Percentiles rank a stretch among this genome's conserved stretches.
Evolutionary conservation across 2,329 filamentous ascomycete genomes (phyloP).

Genomic region (Tolypocladium inflatum): DNA sequence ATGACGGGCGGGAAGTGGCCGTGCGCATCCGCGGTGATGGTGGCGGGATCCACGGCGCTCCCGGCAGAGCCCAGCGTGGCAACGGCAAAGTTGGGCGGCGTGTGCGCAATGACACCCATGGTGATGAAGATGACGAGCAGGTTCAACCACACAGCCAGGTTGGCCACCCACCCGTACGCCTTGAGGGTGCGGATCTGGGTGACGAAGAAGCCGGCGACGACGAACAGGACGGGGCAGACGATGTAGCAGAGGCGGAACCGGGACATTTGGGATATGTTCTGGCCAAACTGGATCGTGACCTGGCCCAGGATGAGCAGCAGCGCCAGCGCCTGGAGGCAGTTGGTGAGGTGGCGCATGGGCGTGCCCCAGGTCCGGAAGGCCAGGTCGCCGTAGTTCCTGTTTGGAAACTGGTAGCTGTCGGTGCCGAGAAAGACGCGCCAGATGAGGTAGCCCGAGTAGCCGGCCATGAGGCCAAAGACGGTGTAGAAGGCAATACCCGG

Average conservation of each 20-base stretch:
- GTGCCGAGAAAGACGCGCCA: slow-evolving; percentile 32
- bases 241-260: slow-evolving; percentile 41
- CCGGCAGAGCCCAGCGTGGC: slow-evolving; percentile 14
- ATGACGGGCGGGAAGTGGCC: slow-evolving; percentile 28
- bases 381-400: slow-evolving; percentile 36
- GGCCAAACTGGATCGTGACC: slow-evolving; percentile 42
- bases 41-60: slow-evolving; percentile 14
- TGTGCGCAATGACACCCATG: slow-evolving; percentile 42
- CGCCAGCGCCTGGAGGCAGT: slow-evolving; percentile 36
- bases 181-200: slow-evolving; percentile 48
- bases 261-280: slow-evolving; percentile 43
- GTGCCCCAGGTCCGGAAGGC: slow-evolving; percentile 37
- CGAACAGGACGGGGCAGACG: slow-evolving; percentile 40
- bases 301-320: slow-evolving; percentile 41
- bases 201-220: slow-evolving; percentile 38
- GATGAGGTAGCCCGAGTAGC: slow-evolving; percentile 33
- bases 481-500: slow-evolving; percentile 36
- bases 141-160: slow-evolving; percentile 46
- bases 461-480: slow-evolving; percentile 27
- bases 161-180: slow-evolving; percentile 44
- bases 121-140: slow-evolving; percentile 44
- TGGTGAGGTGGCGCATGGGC: slow-evolving; percentile 34
- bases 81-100: slow-evolving; percentile 31
- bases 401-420: slow-evolving; percentile 29
- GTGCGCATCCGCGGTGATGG: slow-evolving; percentile 12